Conservation (phyloP, 169 alveolate genomes). For the Ichthyophthirius multifiliis region DNA sequence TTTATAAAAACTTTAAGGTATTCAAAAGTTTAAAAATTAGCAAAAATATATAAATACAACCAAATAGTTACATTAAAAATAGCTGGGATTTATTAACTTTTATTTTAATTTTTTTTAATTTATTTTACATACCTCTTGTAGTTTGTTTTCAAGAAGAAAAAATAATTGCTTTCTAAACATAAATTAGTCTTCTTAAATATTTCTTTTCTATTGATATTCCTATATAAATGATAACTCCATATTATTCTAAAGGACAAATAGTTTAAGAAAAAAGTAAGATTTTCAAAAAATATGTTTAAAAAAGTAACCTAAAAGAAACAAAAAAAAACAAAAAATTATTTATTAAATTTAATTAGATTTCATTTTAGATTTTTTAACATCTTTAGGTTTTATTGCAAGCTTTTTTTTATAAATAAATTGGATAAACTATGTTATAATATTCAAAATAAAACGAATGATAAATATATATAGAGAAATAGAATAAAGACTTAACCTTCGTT, state of each 20-base stretch:
- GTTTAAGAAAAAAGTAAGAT: background rate
- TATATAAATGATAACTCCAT: background rate
- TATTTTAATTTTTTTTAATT: background rate
- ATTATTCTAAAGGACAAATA: background rate
- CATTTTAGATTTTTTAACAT: background rate
- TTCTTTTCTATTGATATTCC: background rate
- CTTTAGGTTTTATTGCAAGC: background rate
- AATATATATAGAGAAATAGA: background rate
- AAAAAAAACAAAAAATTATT: too few relatives aligned
- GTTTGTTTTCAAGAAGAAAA: background rate
- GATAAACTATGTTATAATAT: background rate
- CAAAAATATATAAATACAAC: background rate
- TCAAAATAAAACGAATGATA: background rate
- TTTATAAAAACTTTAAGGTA: background rate
- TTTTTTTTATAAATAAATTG: background rate
- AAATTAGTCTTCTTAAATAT: background rate
- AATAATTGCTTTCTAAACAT: background rate
- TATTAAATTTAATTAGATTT: background rate
- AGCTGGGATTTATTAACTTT: background rate
- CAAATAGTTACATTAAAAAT: background rate
- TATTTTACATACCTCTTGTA: background rate
- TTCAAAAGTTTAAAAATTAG: background rate
- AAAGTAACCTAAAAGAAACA: background rate
- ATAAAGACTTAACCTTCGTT: background rate
- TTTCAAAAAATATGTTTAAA: background rate